Base-by-base conservation (phyloP, 352 stramenopile species). In the Phytophthora sansomeana region DNA sequence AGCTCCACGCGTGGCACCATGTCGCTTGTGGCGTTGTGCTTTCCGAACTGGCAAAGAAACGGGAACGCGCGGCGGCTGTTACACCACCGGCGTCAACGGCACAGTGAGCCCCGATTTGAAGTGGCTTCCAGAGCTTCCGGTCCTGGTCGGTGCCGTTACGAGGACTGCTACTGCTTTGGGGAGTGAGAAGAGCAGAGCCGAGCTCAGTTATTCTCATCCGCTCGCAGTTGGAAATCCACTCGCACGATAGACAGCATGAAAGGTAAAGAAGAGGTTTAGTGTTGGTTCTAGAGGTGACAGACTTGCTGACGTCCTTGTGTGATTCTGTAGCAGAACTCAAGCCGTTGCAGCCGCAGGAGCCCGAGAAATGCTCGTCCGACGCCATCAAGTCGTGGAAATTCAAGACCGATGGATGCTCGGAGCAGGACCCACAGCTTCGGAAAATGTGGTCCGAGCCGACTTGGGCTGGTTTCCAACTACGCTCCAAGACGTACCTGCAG, bases 401-500 rank as follows among this genome's bases (percentile, higher is more conserved):
- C 14, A 58, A 79, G 33, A 81, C 78, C 5, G 75, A 76, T 6
- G 68, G 62, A 7, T 90, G 78, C 41, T 50, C 65, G 3, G 67
- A 83, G 53, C 84, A 90, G 60, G 54, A 63, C 43, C 17, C 73
- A 26, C 67, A 56, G 47, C 72, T 93, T 3, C 75, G 80, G 1
- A 87, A 89, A 60, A 91, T 93, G 74, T 95, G 87, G 87, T 68
- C 69, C 17, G 84, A 95, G 53, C 85, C 81, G 5, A 79, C 85
- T 19, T 85, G 74, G 70, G 42, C 71, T 1, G 69, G 56, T 17
- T 92, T 93, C 63, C 87, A 89, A 67, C 68, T 95, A 13, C 84
- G 87, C 47, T 81, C 75, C 58, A 93, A 92, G 72, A 83, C 51
- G 24, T 95, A 95, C 59, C 58, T 92, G 39, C 65, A 83, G 14